Evolutionary conservation across 768 basidiomycete genomes (phyloP).

Genomic region (Psilocybe sp.): DNA sequence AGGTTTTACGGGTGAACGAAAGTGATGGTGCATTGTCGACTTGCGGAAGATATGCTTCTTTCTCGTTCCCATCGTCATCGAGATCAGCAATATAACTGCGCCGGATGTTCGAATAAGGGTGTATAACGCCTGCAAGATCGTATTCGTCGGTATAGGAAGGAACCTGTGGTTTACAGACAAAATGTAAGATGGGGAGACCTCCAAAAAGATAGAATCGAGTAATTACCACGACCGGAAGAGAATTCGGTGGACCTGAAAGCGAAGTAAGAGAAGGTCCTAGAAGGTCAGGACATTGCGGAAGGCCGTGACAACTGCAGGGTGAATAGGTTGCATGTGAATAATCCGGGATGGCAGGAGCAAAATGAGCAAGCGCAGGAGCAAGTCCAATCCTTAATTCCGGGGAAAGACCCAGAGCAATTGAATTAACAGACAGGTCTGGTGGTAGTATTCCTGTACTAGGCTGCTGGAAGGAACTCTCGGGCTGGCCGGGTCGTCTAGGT

Average conservation of each 20-base stretch:
- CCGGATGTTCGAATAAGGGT: conserved; percentile 10
- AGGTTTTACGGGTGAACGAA: conserved; percentile 66
- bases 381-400: neutral
- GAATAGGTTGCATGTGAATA: conserved; percentile 17
- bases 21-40: conserved; percentile 61
- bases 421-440: neutral
- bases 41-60: conserved; percentile 17
- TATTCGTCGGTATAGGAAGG: conserved; percentile 13
- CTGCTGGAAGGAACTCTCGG: neutral
- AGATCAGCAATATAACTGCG: conserved; percentile 26
- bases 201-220: conserved; percentile 5
- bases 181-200: conserved; percentile 1
- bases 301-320: conserved; percentile 28
- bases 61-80: conserved; percentile 26
- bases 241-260: conserved; percentile 15
- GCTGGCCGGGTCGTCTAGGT: neutral
- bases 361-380: conserved; percentile 3
- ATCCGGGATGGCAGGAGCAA: conserved; percentile 9
- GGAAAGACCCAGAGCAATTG: neutral
- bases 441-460: too few species aligned
- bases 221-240: conserved; percentile 15
- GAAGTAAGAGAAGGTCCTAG: conserved; percentile 10
- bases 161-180: conserved; percentile 13
- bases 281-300: conserved; percentile 23
- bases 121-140: conserved; percentile 18